Percentiles rank a stretch among this genome's conserved stretches.
These are phyloP conservation scores for Tricladium varicosporioides DNA, from an alignment of 2,329 filamentous ascomycete genomes.

Conservation along the genomic window DNA sequence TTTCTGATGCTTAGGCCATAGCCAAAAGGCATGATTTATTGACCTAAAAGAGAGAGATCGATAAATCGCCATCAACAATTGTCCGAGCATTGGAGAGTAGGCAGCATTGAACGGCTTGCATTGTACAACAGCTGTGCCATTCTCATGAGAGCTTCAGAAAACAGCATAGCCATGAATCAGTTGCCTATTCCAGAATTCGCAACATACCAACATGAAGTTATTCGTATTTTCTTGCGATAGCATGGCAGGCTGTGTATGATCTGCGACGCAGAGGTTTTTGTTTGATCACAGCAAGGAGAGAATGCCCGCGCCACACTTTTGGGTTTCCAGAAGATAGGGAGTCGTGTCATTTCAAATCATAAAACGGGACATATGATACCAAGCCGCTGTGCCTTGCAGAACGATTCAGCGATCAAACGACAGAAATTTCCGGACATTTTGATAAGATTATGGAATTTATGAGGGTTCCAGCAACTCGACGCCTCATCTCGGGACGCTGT, in stretches of 20 bases:
- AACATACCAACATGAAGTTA: no score
- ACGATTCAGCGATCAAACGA: no score
- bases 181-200: no score
- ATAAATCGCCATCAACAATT: no score
- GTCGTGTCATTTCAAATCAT: neutral
- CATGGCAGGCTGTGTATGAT: neutral
- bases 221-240: neutral
- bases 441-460: neutral
- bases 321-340: neutral
- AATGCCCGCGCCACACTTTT: neutral
- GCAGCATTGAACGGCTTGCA: neutral
- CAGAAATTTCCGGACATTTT: no score
- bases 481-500: neutral
- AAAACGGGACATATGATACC: neutral
- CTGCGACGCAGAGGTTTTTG: neutral
- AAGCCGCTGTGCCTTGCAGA: no score
- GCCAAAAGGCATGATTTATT: no score
- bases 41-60: no score
- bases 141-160: neutral
- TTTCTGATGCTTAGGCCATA: no score
- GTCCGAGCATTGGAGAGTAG: no score
- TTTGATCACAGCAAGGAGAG: neutral
- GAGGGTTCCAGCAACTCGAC: neutral
- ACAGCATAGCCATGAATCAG: no score
- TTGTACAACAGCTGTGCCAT: neutral